phyloP scores from a whole-genome alignment of 139 green algal genomes.

The Chlamydomonas incerta region DNA sequence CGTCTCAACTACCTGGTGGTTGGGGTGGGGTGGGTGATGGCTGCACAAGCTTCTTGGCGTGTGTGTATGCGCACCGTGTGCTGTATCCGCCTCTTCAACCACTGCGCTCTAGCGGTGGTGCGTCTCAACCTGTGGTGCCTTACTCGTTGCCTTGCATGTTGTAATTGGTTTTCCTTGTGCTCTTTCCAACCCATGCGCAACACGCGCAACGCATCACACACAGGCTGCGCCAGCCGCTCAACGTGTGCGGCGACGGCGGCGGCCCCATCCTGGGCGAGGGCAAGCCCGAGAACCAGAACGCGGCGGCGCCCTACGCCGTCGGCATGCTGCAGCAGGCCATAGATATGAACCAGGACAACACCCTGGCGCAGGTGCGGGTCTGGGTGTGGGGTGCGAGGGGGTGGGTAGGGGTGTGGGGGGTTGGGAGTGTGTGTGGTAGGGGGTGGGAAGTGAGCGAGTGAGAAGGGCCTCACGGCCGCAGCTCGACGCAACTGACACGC shows the following conservation, averaged over 20 bases:
- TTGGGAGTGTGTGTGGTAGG: background rate
- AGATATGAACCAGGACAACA: conserved; percentile 93
- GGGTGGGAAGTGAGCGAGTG: no score
- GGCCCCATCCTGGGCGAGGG: conserved; percentile 78
- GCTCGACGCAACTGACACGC: no score
- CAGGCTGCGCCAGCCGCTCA: conserved; percentile 55
- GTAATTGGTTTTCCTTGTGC: no score
- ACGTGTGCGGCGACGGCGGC: background rate
- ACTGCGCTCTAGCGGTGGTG: background rate
- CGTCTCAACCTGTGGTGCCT: background rate
- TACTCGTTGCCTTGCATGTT: background rate
- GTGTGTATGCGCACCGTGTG: background rate
- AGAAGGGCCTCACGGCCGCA: no score
- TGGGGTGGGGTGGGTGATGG: no score
- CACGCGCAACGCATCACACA: no score
- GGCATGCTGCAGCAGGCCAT: conserved; percentile 81
- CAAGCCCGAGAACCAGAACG: conserved; percentile 91
- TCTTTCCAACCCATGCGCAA: no score
- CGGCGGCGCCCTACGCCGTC: conserved; percentile 78
- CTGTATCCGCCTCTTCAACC: background rate
- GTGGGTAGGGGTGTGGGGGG: background rate
- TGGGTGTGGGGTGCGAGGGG: background rate
- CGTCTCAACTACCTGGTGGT: no score
- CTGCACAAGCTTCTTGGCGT: no score
- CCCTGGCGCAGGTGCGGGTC: conserved; percentile 62